Evolutionary conservation across 2,329 filamentous ascomycete species (phyloP).

Genomic region (Pseudogymnoascus sp.): DNA sequence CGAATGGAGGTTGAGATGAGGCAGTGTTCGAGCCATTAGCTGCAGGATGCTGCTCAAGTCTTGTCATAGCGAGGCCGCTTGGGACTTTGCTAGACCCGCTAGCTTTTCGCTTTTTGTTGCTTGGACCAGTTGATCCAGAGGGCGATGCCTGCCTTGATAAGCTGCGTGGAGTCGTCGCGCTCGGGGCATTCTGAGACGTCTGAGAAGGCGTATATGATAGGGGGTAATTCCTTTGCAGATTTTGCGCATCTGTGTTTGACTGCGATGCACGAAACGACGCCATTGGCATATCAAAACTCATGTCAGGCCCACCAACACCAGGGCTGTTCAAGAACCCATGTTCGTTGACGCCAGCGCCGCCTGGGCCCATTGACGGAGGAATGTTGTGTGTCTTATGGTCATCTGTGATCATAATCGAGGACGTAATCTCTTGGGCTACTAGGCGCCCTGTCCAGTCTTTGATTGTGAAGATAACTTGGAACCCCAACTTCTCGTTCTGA

Average conservation of each 20-base stretch:
- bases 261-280: constrained; percentile 49
- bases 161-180: constrained; percentile 49
- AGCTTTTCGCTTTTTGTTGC: constrained; percentile 75
- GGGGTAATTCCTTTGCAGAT: constrained; percentile 44
- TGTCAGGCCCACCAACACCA: constrained; percentile 33
- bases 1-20: constrained; percentile 40
- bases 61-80: constrained; percentile 72
- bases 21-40: constrained; percentile 31
- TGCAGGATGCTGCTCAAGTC: constrained; percentile 46
- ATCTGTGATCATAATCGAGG: constrained; percentile 93
- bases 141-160: constrained; percentile 71
- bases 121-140: constrained; percentile 54
- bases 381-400: constrained; percentile 81
- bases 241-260: constrained; percentile 57
- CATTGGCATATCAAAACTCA: constrained; percentile 27
- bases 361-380: constrained; percentile 25
- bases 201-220: constrained; percentile 22
- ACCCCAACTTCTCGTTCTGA: constrained; percentile 87
- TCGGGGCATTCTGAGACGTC: constrained; percentile 29
- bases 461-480: constrained; percentile 88
- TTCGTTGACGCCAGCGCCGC: constrained; percentile 15
- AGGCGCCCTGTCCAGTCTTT: constrained; percentile 72
- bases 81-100: constrained; percentile 64
- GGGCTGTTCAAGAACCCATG: constrained; percentile 33
- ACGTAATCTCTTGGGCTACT: constrained; percentile 76